Evolutionary conservation across 768 basidiomycete genomes (phyloP).

Genomic region (Amanita subjunquillea): DNA sequence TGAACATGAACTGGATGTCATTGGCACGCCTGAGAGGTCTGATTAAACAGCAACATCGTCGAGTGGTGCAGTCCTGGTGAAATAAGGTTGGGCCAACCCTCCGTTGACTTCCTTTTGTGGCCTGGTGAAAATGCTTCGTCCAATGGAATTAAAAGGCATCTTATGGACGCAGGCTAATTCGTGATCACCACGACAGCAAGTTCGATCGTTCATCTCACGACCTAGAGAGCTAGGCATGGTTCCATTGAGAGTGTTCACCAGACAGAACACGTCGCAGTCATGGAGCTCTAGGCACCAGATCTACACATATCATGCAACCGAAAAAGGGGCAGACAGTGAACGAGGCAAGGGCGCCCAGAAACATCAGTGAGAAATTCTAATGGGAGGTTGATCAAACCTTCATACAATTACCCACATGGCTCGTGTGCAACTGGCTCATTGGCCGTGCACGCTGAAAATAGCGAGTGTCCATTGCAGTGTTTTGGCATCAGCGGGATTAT

Average conservation of each 20-base stretch:
- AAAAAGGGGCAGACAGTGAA: neutral
- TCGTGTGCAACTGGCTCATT: neutral
- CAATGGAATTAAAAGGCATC: neutral
- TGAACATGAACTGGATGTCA: neutral
- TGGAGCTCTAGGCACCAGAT: neutral
- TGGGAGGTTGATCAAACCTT: neutral
- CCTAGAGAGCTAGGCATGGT: neutral
- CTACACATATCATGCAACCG: neutral
- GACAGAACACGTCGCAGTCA: neutral
- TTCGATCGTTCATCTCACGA: neutral
- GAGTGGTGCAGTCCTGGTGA: neutral
- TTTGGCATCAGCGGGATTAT: neutral
- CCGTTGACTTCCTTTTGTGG: slow-evolving; percentile 1
- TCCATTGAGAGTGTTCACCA: too few species aligned
- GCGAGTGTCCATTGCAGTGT: neutral
- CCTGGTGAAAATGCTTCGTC: neutral
- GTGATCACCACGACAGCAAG: neutral
- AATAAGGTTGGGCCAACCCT: neutral
- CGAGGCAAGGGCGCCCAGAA: neutral
- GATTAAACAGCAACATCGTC: neutral
- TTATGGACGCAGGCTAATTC: neutral
- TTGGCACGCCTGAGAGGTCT: neutral
- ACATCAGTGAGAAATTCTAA: neutral
- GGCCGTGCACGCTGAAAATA: neutral
- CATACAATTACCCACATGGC: neutral